Conservation (phyloP, 768 basidiomycete species). For the Dacryopinax spathularia region DNA sequence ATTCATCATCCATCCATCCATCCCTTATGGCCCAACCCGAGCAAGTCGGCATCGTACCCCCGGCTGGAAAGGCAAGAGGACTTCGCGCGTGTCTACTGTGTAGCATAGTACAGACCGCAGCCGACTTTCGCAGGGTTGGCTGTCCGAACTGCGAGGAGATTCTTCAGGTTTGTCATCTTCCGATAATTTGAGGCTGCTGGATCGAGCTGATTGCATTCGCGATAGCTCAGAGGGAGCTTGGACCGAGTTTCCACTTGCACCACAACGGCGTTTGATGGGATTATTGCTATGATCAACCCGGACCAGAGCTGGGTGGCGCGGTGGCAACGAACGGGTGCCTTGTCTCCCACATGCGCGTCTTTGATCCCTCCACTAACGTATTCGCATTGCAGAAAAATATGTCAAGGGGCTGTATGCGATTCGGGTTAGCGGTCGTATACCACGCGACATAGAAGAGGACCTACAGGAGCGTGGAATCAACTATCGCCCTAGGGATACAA, state of each 20-base stretch:
- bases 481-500: slow-evolving; percentile 74
- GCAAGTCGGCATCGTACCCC: slow-evolving; percentile 31
- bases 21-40: too few species aligned
- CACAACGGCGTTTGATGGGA: slow-evolving; percentile 82
- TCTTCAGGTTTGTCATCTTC: slow-evolving; percentile 50
- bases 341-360: slow-evolving; percentile 4
- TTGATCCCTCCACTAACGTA: not conserved
- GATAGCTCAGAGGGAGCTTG: slow-evolving; percentile 71
- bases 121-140: slow-evolving; percentile 70
- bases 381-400: slow-evolving; percentile 54
- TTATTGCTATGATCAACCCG: slow-evolving; percentile 74
- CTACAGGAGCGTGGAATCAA: slow-evolving; percentile 62
- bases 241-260: slow-evolving; percentile 80
- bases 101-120: slow-evolving; percentile 70
- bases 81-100: slow-evolving; percentile 88
- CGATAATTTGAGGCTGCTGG: not conserved
- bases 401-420: slow-evolving; percentile 87
- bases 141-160: slow-evolving; percentile 98
- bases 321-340: slow-evolving; percentile 81
- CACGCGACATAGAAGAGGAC: slow-evolving; percentile 72
- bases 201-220: not conserved
- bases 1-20: not conserved
- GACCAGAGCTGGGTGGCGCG: slow-evolving; percentile 87
- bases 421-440: slow-evolving; percentile 70
- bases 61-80: slow-evolving; percentile 50